Evolutionary conservation across 2,329 filamentous ascomycete genomes (phyloP).

Genomic region (Monosporascus sp.): DNA sequence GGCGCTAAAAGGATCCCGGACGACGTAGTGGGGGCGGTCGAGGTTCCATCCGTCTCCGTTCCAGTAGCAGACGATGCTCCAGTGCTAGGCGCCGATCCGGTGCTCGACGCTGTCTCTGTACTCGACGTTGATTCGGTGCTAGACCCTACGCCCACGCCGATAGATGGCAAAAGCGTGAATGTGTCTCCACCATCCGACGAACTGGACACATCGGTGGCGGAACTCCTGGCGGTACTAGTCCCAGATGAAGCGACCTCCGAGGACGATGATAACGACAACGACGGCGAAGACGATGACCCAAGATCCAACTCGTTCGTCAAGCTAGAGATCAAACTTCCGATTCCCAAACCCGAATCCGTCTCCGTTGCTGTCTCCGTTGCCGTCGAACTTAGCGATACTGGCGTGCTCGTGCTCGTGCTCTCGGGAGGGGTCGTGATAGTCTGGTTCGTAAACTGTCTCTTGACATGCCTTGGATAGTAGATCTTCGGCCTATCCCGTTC

Average conservation of each 20-base stretch:
- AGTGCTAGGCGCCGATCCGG: neutral
- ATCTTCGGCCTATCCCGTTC: conserved; percentile 34
- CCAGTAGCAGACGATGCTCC: neutral
- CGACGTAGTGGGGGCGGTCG: conserved; percentile 10
- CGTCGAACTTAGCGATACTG: too few relatives aligned
- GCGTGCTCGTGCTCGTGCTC: neutral
- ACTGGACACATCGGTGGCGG: neutral
- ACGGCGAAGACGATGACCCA: neutral
- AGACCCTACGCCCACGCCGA: neutral
- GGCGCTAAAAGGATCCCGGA: conserved; percentile 23
- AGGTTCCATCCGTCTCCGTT: neutral
- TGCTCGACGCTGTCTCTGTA: neutral
- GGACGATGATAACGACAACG: neutral
- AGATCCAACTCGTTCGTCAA: conserved; percentile 6
- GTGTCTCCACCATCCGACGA: neutral
- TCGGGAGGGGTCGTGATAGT: conserved; percentile 24
- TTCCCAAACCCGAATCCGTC: conserved; percentile 16
- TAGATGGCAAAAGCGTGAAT: neutral
- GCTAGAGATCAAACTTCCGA: conserved; percentile 21
- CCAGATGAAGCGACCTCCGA: neutral
- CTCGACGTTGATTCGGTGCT: neutral
- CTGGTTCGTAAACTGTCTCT: conserved; percentile 31
- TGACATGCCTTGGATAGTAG: conserved; percentile 39
- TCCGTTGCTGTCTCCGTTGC: conserved; percentile 4
- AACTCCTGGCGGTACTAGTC: neutral